These are phyloP conservation scores for Globisporangium mamillatum DNA, from an alignment of 352 stramenopile species.

Conservation along the genomic window DNA sequence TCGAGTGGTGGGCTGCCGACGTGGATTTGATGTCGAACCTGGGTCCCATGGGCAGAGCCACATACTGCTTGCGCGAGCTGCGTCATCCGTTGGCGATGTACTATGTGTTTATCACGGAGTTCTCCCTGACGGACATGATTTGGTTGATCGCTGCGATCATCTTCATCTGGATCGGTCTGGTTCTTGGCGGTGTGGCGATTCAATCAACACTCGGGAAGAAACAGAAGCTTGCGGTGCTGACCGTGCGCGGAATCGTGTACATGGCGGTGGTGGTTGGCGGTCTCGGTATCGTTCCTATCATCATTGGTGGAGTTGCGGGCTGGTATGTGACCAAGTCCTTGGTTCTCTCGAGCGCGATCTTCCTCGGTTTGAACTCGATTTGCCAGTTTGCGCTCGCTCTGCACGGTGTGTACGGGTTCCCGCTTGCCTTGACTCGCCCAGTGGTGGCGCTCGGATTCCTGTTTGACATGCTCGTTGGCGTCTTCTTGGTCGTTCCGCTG, in stretches of 20 bases:
- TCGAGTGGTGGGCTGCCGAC: constrained; percentile 72
- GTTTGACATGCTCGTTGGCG: constrained; percentile 82
- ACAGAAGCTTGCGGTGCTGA: constrained; percentile 56
- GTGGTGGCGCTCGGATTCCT: constrained; percentile 77
- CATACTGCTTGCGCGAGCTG: constrained; percentile 79
- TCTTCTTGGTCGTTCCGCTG: constrained; percentile 77
- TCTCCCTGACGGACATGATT: constrained; percentile 41
- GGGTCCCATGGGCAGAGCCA: constrained; percentile 61
- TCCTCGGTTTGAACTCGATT: constrained; percentile 68
- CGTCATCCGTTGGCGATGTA: constrained; percentile 80
- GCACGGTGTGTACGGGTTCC: constrained; percentile 59
- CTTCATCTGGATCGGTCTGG: constrained; percentile 49
- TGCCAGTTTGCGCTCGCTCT: constrained; percentile 71
- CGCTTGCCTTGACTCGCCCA: constrained; percentile 64
- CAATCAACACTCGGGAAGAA: constrained; percentile 50
- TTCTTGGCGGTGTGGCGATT: constrained; percentile 44
- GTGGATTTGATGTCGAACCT: constrained; percentile 70
- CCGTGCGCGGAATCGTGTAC: constrained; percentile 66
- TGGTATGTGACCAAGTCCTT: constrained; percentile 69
- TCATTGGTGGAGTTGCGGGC: constrained; percentile 48
- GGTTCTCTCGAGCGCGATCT: constrained; percentile 63
- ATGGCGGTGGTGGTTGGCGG: constrained; percentile 65
- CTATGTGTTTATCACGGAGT: constrained; percentile 77
- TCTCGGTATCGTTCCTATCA: constrained; percentile 48
- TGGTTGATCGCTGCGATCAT: constrained; percentile 51